Conservation (phyloP, 352 stramenopile genomes). For the Phytopythium ostracodes region DNA sequence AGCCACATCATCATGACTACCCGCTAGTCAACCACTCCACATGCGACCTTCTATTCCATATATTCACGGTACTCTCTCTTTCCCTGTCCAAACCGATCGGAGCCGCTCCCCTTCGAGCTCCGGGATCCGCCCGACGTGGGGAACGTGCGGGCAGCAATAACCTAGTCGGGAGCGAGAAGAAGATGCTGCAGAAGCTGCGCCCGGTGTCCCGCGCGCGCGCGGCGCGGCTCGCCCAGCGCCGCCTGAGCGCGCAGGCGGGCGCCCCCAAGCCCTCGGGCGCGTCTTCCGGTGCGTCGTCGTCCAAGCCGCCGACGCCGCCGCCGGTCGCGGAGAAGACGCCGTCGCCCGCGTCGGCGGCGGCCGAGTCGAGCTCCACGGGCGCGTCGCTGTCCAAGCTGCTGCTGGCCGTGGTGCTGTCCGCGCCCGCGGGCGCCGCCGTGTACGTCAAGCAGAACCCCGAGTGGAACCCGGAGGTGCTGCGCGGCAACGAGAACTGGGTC, state of each 20-base stretch:
- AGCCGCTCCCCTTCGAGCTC: background rate
- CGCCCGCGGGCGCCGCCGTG: constrained; percentile 44
- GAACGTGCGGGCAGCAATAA: background rate
- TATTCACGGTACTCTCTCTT: background rate
- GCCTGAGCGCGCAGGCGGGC: constrained; percentile 1
- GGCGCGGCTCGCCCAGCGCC: constrained; percentile 1
- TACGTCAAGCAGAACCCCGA: constrained; percentile 77
- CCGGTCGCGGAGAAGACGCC: background rate
- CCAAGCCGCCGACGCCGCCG: background rate
- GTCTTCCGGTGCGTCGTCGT: background rate
- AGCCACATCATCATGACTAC: background rate
- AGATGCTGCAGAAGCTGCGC: constrained; percentile 8
- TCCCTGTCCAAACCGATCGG: constrained; percentile 1
- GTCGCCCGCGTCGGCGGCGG: constrained; percentile 12
- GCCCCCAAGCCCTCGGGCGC: constrained; percentile 2
- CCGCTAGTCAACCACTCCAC: too few relatives aligned
- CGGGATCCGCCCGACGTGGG: background rate
- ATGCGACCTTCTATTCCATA: background rate
- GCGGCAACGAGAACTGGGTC: constrained; percentile 59
- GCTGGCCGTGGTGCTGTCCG: constrained; percentile 42
- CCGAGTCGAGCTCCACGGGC: constrained; percentile 30
- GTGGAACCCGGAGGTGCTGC: constrained; percentile 66
- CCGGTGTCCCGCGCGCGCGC: constrained; percentile 1
- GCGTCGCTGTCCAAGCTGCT: constrained; percentile 47
- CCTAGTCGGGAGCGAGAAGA: background rate